These are phyloP conservation scores for Naumovozyma castellii DNA, from an alignment of 805 yeast genomes.

Conservation along the genomic window DNA sequence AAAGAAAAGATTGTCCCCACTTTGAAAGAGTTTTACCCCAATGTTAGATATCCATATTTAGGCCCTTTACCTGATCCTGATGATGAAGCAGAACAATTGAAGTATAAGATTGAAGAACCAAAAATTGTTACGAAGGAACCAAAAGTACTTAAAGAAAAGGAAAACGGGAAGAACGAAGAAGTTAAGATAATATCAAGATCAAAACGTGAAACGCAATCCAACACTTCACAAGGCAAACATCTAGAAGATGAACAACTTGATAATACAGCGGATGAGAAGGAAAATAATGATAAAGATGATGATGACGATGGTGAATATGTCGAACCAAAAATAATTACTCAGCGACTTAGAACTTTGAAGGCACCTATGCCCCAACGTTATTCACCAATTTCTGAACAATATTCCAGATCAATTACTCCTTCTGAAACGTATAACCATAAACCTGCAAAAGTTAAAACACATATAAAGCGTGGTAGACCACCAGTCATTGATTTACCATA, in stretches of 20 bases:
- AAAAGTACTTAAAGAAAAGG: background rate
- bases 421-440: conserved; percentile 2
- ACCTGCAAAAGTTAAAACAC: conserved; percentile 20
- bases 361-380: background rate
- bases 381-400: conserved; percentile 1
- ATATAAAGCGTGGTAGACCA: conserved; percentile 31
- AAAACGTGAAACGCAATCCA: background rate
- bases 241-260: background rate
- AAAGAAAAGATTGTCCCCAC: conserved; percentile 30
- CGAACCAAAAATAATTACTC: too few relatives aligned
- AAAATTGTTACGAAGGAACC: background rate
- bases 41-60: conserved; percentile 38
- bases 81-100: conserved; percentile 8
- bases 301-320: background rate
- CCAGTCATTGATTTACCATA: conserved; percentile 37
- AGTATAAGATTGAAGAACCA: conserved; percentile 4
- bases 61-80: conserved; percentile 57
- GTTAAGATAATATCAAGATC: background rate
- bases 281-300: background rate
- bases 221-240: too few relatives aligned
- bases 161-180: too few relatives aligned
- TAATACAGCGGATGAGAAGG: background rate
- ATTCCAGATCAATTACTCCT: conserved; percentile 3
- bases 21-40: conserved; percentile 26
- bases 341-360: background rate